phyloP scores from a whole-genome alignment of 2,329 filamentous ascomycete species.

The Neopestalotiopsis sp. region DNA sequence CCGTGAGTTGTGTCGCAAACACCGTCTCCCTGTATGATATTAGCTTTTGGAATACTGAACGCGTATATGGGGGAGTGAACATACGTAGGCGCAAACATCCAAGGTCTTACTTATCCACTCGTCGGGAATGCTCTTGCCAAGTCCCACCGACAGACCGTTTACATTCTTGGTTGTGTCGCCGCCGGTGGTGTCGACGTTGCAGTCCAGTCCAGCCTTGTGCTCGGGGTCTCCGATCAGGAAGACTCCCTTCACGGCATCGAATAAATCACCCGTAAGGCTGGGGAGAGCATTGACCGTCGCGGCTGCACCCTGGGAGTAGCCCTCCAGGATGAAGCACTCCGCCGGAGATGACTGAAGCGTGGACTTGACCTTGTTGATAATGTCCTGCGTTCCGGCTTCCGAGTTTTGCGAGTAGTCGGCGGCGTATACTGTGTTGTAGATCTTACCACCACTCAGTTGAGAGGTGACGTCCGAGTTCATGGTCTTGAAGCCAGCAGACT shows the following conservation, averaged over 20 bases:
- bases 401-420: constrained; percentile 18
- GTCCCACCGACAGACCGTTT: constrained; percentile 14
- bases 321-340: constrained; percentile 20
- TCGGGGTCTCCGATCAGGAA: constrained; percentile 20
- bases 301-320: constrained; percentile 20
- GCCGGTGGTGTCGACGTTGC: constrained; percentile 19
- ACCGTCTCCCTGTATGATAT: constrained; percentile 11
- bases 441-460: constrained; percentile 14
- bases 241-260: constrained; percentile 19
- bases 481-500: constrained; percentile 14
- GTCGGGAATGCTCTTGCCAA: constrained; percentile 13
- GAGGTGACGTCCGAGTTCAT: constrained; percentile 16
- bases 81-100: constrained; percentile 19
- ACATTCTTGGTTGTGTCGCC: constrained; percentile 16
- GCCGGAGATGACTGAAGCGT: constrained; percentile 9
- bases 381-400: constrained; percentile 17
- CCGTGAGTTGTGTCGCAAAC: constrained; percentile 15
- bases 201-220: constrained; percentile 19
- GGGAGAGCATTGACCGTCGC: constrained; percentile 18
- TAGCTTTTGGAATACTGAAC: neutral
- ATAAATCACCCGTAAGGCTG: constrained; percentile 10
- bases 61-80: neutral
- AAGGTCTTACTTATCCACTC: constrained; percentile 19
- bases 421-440: constrained; percentile 21
- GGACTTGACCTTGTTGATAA: constrained; percentile 16